Evolutionary conservation across 2,329 filamentous ascomycete genomes (phyloP).

Genomic region (Calonectria multiphialidica): DNA sequence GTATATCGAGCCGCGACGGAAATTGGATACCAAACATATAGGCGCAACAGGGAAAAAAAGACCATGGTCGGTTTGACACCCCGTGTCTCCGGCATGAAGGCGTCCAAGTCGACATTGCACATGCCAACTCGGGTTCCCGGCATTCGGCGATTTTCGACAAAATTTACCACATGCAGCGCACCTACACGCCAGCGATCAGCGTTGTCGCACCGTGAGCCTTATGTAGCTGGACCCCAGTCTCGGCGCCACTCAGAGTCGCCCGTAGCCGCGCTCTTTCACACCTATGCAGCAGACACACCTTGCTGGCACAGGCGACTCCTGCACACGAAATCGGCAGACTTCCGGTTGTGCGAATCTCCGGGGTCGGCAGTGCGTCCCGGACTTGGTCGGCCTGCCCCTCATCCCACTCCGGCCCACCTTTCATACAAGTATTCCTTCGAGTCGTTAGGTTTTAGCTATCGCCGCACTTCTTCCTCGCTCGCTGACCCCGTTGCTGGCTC

Average conservation of each 20-base stretch:
- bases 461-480: constrained; percentile 26
- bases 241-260: constrained; percentile 26
- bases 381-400: constrained; percentile 41
- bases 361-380: constrained; percentile 36
- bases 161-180: not conserved
- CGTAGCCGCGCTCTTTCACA: constrained; percentile 19
- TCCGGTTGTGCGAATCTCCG: constrained; percentile 39
- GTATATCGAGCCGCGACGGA: not conserved
- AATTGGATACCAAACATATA: not conserved
- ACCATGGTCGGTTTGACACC: not conserved
- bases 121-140: constrained; percentile 10
- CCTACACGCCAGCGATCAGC: constrained; percentile 16
- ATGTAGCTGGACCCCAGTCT: constrained; percentile 37
- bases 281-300: constrained; percentile 7
- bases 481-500: constrained; percentile 30
- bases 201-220: constrained; percentile 35
- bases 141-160: constrained; percentile 16
- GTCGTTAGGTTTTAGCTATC: constrained; percentile 33
- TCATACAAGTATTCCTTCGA: constrained; percentile 10
- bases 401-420: constrained; percentile 33
- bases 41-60: not conserved
- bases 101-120: not conserved
- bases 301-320: not conserved
- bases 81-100: constrained; percentile 17
- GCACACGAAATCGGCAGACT: constrained; percentile 32